Evolutionary conservation across 2,329 filamentous ascomycete species (phyloP).

Genomic region (Stenocarpella maydis): DNA sequence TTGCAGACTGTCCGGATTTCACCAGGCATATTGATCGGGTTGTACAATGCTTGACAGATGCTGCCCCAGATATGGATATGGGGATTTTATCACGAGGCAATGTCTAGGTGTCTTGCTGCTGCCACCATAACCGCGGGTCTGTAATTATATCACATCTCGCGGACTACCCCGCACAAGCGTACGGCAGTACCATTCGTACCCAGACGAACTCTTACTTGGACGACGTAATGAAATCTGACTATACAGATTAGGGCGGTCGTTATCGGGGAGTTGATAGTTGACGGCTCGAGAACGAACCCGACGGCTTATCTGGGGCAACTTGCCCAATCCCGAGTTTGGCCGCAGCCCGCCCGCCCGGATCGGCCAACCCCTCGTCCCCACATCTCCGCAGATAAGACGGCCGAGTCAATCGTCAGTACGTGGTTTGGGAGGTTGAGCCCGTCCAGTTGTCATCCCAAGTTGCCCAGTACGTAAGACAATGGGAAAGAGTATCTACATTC

Average conservation of each 20-base stretch:
- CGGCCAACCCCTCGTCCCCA: constrained; percentile 26
- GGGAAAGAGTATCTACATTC: no score
- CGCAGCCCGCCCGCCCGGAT: constrained; percentile 20
- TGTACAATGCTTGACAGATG: not conserved
- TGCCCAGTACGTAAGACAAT: not conserved
- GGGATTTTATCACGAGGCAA: not conserved
- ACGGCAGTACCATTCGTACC: constrained; percentile 8
- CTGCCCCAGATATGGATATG: not conserved
- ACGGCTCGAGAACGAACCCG: not conserved
- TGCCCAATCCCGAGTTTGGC: constrained; percentile 32
- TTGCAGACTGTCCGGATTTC: constrained; percentile 73
- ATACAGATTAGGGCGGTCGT: constrained; percentile 16
- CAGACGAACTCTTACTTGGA: constrained; percentile 8
- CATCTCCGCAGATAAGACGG: constrained; percentile 33
- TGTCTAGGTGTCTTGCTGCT: not conserved
- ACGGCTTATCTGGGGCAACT: constrained; percentile 30
- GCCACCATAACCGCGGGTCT: not conserved
- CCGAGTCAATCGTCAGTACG: not conserved
- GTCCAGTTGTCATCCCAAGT: not conserved
- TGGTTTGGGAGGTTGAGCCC: not conserved
- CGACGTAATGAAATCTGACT: constrained; percentile 32
- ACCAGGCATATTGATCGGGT: constrained; percentile 38
- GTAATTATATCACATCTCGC: constrained; percentile 18
- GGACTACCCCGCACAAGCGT: constrained; percentile 33
- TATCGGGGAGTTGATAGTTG: constrained; percentile 24